A percentile compares a stretch with the other conserved stretches of the same genome.
Conservation (phyloP, 2,329 filamentous ascomycete species). For the Colletotrichum lentis region DNA sequence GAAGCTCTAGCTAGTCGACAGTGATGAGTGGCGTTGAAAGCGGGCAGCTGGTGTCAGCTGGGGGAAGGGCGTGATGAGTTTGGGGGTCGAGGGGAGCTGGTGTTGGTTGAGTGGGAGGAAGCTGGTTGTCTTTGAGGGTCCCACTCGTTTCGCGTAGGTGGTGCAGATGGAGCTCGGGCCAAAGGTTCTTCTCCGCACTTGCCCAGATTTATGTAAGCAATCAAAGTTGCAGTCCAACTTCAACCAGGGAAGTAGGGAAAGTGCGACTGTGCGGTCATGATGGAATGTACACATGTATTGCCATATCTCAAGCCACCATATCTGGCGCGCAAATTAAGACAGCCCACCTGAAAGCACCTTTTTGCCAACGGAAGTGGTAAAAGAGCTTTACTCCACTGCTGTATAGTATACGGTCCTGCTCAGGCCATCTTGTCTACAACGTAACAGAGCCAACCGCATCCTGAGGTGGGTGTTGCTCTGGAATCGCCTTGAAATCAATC, state of each 20-base stretch:
- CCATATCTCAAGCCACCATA: background rate
- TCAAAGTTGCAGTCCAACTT: background rate
- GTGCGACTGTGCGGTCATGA: background rate
- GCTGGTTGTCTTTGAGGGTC: slow-evolving; percentile 21
- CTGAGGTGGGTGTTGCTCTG: background rate
- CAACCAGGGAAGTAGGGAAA: background rate
- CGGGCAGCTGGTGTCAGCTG: slow-evolving; percentile 38
- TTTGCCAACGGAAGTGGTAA: background rate
- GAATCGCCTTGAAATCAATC: background rate
- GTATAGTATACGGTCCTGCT: background rate
- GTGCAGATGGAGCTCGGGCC: slow-evolving; percentile 37
- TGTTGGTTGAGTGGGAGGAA: slow-evolving; percentile 33
- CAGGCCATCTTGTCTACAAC: background rate
- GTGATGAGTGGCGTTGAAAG: slow-evolving; percentile 31
- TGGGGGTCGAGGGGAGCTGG: slow-evolving; percentile 28
- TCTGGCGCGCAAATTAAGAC: background rate
- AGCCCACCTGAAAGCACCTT: background rate
- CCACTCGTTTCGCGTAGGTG: slow-evolving; percentile 20
- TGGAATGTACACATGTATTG: no score
- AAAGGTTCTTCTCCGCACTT: slow-evolving; percentile 39
- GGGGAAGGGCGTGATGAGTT: slow-evolving; percentile 26
- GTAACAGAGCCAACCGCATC: background rate
- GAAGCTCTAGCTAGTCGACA: slow-evolving; percentile 20
- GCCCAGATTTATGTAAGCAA: slow-evolving; percentile 23
- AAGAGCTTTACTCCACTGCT: background rate